Evolutionary conservation across 306 rosid species (phyloP), one percentile per base, ranked within the genome.

Genomic region (Citrullus mucosospermus): DNA sequence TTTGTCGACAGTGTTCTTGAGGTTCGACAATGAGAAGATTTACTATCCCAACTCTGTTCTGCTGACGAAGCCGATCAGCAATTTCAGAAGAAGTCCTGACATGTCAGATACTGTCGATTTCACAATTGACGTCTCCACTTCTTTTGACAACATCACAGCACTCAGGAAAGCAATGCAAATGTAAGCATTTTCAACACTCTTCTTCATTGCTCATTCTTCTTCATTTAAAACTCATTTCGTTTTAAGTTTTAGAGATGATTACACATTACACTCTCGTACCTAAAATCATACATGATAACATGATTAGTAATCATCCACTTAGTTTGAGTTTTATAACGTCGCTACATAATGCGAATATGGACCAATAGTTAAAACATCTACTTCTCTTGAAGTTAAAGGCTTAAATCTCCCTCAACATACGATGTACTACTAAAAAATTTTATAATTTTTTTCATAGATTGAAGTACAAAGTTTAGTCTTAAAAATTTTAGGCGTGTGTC

Each of bases 41-140:
- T 87, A 82, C 58, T 87, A 87, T 75, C 90, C 90, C 6, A 87
- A 87, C 38, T 82, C 87, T 5, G 87, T 82, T 76, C 87, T 87
- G 9, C 87, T 87, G 36, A 87, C 90, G 71, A 87, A 87, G 62
- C 90, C 90, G 11, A 84, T 87, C 32, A 87, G 90, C 82, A 87
- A 87, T 67, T 87, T 84, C 48, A 82, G 84, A 50, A 80, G 90
- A 76, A 87, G 90, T 75, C 90, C 90, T 5, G 90, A 87, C 78
- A 87, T 87, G 90, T 82, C 86, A 15, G 90, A 87, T 16, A 46
- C 16, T 13, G 32, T 87, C 1, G 80, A 87, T 34, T 87, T 87
- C 81, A 59, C 69, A 80, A 84, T 87, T 61, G 90, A 84, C 28
- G 86, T 79, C 53, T 80, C 82, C 39, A 87, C 88, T 75, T 77